Base-by-base conservation (phyloP, 148 eudicot species). In the Hydrangea macrophylla region DNA sequence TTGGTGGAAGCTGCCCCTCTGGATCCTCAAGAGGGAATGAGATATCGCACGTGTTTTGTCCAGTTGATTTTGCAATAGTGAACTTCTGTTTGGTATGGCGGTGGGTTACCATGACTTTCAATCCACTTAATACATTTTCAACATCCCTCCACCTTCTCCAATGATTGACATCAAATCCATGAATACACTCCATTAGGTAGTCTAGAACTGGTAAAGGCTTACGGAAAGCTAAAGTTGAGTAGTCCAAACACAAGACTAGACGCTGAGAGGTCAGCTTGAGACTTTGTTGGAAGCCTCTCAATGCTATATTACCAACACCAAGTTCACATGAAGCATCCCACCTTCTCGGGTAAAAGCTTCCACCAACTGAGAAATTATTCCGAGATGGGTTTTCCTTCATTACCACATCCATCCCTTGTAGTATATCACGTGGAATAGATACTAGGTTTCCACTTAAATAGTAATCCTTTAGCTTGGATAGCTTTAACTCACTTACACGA, bases 341-440 rank as follows among this genome's bases (percentile, higher is more conserved):
- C 15, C 72, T 57, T 0, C 7, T 26, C 2, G 82, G 70, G 61
- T 79, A 85, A 64, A 81, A 83, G 72, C 79, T 62, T 55, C 81
- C 68, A 55, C 94, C 94, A 57, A 81, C 69, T 39, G 75, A 64
- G 11, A 87, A 66, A 72, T 82, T 64, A 33, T 40, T 37, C 79
- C 76, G 76, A 32, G 83, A 65, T 3, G 84, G 92, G 70, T 87
- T 80, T 55, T 87, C 96, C 75, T 90, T 90, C 90, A 90, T 81
- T 25, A 87, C 85, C 65, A 90, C 62, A 74, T 85, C 92, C 84
- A 87, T 69, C 18, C 81, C 90, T 37, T 90, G 96, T 36, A 90
- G 70, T 24, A 83, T 76, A 44, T 87, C 87, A 40, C 96, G 90
- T 31, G 92, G 92, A 36, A 81, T 70, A 42, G 65, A 42, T 6